phyloP scores from a whole-genome alignment of 805 yeast species.

The Ogataea wickerhamii region DNA sequence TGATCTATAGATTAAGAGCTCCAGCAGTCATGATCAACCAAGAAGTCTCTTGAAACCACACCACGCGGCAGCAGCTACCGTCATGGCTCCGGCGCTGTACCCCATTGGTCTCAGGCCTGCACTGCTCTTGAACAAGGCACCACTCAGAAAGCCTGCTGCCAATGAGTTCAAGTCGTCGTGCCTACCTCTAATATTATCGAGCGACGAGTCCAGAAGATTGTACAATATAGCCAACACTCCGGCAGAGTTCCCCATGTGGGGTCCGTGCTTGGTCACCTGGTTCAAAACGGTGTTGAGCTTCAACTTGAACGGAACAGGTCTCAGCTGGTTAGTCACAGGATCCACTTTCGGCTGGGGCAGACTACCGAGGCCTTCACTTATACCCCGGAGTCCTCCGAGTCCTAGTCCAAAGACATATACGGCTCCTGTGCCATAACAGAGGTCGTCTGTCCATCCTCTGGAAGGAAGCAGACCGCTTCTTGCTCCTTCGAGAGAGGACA shows the following conservation, averaged over 20 bases:
- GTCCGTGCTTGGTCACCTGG: conserved; percentile 93
- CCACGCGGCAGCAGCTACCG: conserved; percentile 93
- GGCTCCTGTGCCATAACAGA: conserved; percentile 97
- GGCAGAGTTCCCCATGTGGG: conserved; percentile 90
- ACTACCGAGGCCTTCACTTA: conserved; percentile 78
- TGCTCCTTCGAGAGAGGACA: conserved; percentile 77
- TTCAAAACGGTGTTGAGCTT: conserved; percentile 86
- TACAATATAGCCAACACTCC: conserved; percentile 91
- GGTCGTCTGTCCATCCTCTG: conserved; percentile 97
- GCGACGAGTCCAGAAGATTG: conserved; percentile 74
- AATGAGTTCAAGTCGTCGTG: conserved; percentile 85
- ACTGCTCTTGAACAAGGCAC: conserved; percentile 84
- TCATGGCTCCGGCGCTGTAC: conserved; percentile 76
- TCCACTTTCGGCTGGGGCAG: conserved; percentile 60
- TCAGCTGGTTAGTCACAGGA: conserved; percentile 48
- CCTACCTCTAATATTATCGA: conserved; percentile 80
- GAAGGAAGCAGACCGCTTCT: conserved; percentile 83
- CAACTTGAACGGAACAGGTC: conserved; percentile 72
- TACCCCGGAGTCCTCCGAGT: conserved; percentile 84
- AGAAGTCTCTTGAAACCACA: conserved; percentile 62
- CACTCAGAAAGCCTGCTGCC: conserved; percentile 86
- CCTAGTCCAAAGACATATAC: conserved; percentile 85
- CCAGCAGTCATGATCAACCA: conserved; percentile 6
- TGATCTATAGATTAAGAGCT: conserved; percentile 7
- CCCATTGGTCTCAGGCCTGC: conserved; percentile 87